These are phyloP conservation scores for Pseudonitzschia multiseries DNA, from an alignment of 108 stramenopile species.

Conservation along the genomic window DNA sequence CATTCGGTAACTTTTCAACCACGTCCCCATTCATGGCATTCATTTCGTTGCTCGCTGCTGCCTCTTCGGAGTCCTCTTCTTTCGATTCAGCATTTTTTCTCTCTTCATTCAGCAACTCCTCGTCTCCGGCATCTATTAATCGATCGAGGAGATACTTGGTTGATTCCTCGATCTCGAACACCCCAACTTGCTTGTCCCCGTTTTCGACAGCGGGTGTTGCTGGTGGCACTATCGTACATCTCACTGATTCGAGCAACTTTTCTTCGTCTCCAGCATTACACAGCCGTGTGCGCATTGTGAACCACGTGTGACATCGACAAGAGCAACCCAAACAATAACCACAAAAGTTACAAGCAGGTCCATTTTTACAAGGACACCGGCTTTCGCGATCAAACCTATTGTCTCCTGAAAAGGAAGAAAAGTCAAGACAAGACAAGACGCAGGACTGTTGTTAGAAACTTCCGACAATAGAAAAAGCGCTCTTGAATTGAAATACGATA, in stretches of 20 bases:
- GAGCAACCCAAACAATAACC: slow-evolving; percentile 64
- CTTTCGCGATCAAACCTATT: slow-evolving; percentile 28
- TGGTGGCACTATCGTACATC: not conserved
- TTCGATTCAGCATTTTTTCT: not conserved
- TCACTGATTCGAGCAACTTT: slow-evolving; percentile 36
- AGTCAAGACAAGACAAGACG: not conserved
- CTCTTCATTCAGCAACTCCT: slow-evolving; percentile 4
- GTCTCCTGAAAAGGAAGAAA: slow-evolving; percentile 5
- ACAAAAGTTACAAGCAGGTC: slow-evolving; percentile 51
- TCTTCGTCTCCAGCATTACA: slow-evolving; percentile 44
- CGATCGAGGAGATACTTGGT: slow-evolving; percentile 14
- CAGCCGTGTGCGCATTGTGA: slow-evolving; percentile 64
- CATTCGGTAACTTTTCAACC: not conserved
- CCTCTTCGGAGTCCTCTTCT: not conserved
- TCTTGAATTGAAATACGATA: not conserved
- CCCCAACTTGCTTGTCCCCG: not conserved
- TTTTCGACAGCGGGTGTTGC: not conserved
- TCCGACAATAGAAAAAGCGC: not conserved
- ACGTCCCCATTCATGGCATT: not conserved
- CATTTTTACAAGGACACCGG: slow-evolving; percentile 74
- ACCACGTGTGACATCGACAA: slow-evolving; percentile 69
- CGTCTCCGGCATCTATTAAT: not conserved
- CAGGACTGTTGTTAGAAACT: too few species aligned
- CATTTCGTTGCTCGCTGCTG: not conserved
- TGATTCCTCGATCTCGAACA: not conserved